Base-by-base conservation (phyloP, 805 yeast species). In the Suhomyces kilbournensis region DNA sequence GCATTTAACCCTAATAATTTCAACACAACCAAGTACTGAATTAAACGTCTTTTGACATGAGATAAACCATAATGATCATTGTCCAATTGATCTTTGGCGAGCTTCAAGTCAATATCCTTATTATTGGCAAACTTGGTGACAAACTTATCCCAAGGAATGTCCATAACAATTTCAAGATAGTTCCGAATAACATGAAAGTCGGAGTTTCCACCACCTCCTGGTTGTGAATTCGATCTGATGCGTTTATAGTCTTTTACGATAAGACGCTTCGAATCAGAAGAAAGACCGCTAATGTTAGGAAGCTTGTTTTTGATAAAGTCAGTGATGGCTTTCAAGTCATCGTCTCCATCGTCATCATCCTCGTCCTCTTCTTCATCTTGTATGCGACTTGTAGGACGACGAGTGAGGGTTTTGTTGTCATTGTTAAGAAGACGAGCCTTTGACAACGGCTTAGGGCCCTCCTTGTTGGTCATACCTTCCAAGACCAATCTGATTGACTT, bases 1-100 rank as follows among this genome's bases (percentile, higher is more conserved):
- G 76, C 75, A 54, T 71, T 72, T 15, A 68, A 62, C 2, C 76
- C 78, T 55, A 75, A 62, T 42, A 91, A 75, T 55, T 87, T 86
- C 56, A 89, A 69, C 5, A 90, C 91, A 4, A 94, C 90, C 28
- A 90, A 72, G 64, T 90, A 89, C 65, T 90, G 96, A 20, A 90
- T 65, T 38, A 90, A 76, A 47, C 97, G 75, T 57, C 79, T 84
- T 66, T 90, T 90, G 45, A 87, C 93, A 51, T 68, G 67, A 47
- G 75, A 75, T 51, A 75, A 64, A 1, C 79, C 79, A 53, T 71
- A 68, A 57, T 75, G 79, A 56, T 75, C 79, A 12, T 61, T 64
- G 52, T 75, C 78, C 42, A 75, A 62, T 52, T 71, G 75, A 10
- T 57, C 53, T 47, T 64, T 70, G 5, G 79, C 79, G 12, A 64